A percentile compares a stretch with the other conserved stretches of the same genome.
Evolutionary conservation across 257 asterid genomes (phyloP).

Genomic region (Nemophila menziesii): DNA sequence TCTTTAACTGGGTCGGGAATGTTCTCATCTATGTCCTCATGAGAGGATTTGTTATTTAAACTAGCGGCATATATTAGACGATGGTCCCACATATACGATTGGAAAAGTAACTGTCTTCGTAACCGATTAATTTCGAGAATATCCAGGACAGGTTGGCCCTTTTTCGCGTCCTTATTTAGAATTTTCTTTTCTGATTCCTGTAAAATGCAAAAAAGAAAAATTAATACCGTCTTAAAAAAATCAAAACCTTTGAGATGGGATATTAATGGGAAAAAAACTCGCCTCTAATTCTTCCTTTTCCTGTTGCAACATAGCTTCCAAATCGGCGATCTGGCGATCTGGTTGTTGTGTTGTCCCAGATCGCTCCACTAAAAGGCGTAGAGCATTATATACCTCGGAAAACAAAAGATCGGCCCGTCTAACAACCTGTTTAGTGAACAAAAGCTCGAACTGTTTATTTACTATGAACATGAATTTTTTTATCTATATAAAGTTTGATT

Average conservation of each 20-base stretch:
- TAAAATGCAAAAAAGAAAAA: constrained; percentile 18
- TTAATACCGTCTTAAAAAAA: neutral
- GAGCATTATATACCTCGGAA: constrained; percentile 62
- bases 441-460: constrained; percentile 14
- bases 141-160: constrained; percentile 55
- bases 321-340: constrained; percentile 36
- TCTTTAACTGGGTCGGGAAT: constrained; percentile 27
- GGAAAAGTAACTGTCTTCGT: constrained; percentile 62
- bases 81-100: constrained; percentile 84
- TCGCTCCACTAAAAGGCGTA: constrained; percentile 40
- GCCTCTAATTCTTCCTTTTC: constrained; percentile 90
- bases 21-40: constrained; percentile 19
- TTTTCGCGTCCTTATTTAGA: constrained; percentile 37
- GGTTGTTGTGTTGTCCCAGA: constrained; percentile 20
- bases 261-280: neutral
- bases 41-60: constrained; percentile 26
- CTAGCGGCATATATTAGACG: constrained; percentile 54
- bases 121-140: constrained; percentile 72
- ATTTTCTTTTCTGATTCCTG: constrained; percentile 63
- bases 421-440: constrained; percentile 52
- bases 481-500: constrained; percentile 6
- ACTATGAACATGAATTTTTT: constrained; percentile 9
- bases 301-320: constrained; percentile 60
- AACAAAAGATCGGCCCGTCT: constrained; percentile 75
- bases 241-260: neutral